phyloP scores from a whole-genome alignment of 352 stramenopile species.

The Globisporangium lucens region DNA sequence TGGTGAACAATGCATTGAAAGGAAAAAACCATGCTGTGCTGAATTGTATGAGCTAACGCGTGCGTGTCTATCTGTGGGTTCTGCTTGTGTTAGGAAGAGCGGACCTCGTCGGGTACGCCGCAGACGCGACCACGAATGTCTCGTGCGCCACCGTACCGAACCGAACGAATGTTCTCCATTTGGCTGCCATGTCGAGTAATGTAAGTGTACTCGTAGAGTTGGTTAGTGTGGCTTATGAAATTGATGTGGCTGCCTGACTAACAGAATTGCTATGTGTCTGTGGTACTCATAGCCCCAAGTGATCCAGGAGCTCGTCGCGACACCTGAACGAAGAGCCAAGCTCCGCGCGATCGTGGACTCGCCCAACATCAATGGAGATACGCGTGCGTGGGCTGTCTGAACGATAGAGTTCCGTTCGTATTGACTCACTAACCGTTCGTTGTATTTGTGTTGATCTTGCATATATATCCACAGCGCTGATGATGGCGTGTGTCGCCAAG shows the following conservation, averaged over 20 bases:
- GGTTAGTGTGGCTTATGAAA: not conserved
- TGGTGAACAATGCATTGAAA: conserved; percentile 28
- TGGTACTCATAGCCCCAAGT: conserved; percentile 39
- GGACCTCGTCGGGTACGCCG: conserved; percentile 54
- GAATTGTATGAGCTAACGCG: not conserved
- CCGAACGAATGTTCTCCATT: conserved; percentile 70
- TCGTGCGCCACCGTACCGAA: conserved; percentile 56
- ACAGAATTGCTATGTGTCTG: not conserved
- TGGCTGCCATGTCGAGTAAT: conserved; percentile 72
- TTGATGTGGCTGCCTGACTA: not conserved
- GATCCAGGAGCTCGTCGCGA: conserved; percentile 51
- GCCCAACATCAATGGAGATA: conserved; percentile 75
- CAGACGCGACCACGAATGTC: conserved; percentile 59
- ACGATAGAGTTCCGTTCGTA: not conserved
- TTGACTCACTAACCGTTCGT: not conserved
- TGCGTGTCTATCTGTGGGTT: not conserved
- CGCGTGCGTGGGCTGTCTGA: conserved; percentile 33
- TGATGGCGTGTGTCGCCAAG: conserved; percentile 86
- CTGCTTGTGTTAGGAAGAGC: conserved; percentile 39
- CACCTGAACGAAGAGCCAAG: conserved; percentile 43
- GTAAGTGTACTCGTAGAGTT: conserved; percentile 19
- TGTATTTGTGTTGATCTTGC: not conserved
- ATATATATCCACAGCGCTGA: conserved; percentile 45
- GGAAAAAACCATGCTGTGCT: not conserved
- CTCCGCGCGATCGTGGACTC: conserved; percentile 45